Evolutionary conservation across 345 rosid species (phyloP).

Genomic region (Salix caprea): DNA sequence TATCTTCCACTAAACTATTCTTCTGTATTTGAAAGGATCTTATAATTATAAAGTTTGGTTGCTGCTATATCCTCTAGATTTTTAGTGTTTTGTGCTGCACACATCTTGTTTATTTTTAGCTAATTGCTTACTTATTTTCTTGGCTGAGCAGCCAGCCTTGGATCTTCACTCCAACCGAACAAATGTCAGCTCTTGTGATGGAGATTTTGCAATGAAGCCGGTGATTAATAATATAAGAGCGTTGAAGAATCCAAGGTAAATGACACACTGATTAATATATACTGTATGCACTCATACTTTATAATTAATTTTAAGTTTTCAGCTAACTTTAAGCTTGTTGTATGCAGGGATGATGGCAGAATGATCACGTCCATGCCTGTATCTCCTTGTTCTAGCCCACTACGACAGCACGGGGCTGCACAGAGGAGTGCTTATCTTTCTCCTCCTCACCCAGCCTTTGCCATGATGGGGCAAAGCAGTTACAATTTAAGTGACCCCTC

Average conservation of each 20-base stretch:
- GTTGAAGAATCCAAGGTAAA: conserved; percentile 57
- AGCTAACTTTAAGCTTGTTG: conserved; percentile 6
- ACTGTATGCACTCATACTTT: neutral
- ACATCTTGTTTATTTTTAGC: neutral
- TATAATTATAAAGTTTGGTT: neutral
- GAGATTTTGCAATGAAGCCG: conserved; percentile 47
- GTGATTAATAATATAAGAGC: conserved; percentile 32
- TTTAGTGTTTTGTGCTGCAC: neutral
- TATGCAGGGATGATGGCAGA: conserved; percentile 63
- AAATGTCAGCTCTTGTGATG: conserved; percentile 34
- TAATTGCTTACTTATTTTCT: conserved; percentile 11
- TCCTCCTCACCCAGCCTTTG: conserved; percentile 69
- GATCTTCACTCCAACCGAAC: conserved; percentile 56
- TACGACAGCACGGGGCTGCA: conserved; percentile 58
- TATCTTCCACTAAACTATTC: no score
- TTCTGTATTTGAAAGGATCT: neutral
- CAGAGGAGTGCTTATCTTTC: conserved; percentile 66
- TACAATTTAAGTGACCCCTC: conserved; percentile 52
- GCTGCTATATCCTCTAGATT: neutral
- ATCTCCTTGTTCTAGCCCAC: conserved; percentile 89
- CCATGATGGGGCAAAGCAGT: conserved; percentile 45
- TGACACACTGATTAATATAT: neutral
- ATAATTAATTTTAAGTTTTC: neutral
- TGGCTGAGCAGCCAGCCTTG: conserved; percentile 54
- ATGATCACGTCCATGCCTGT: conserved; percentile 76